Evolutionary conservation across 2,329 filamentous ascomycete species (phyloP).

Genomic region (Xylaria polymorpha): DNA sequence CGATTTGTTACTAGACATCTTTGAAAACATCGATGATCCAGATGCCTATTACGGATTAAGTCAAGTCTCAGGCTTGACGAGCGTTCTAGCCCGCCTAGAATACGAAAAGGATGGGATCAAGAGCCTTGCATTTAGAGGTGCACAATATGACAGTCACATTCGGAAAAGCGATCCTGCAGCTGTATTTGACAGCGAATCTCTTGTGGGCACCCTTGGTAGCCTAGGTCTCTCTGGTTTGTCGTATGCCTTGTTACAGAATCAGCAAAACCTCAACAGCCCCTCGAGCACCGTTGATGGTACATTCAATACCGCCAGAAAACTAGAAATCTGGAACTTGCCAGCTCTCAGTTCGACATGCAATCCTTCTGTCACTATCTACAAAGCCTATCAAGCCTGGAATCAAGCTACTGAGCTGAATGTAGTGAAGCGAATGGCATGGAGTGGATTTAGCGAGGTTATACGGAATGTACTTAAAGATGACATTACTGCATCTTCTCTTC

Average conservation of each 20-base stretch:
- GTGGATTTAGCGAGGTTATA: slow-evolving; percentile 72
- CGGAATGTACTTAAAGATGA: slow-evolving; percentile 62
- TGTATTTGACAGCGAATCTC: slow-evolving; percentile 70
- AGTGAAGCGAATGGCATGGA: slow-evolving; percentile 69
- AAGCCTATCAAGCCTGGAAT: slow-evolving; percentile 81
- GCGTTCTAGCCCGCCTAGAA: slow-evolving; percentile 83
- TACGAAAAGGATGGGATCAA: slow-evolving; percentile 90
- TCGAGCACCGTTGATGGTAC: slow-evolving; percentile 75
- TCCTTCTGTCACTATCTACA: slow-evolving; percentile 78
- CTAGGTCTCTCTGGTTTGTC: slow-evolving; percentile 89
- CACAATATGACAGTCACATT: slow-evolving; percentile 88
- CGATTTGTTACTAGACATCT: slow-evolving; percentile 82
- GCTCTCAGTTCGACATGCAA: slow-evolving; percentile 72
- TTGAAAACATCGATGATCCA: slow-evolving; percentile 92
- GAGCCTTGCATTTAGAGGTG: slow-evolving; percentile 89
- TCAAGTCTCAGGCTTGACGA: slow-evolving; percentile 79
- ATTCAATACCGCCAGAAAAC: slow-evolving; percentile 80
- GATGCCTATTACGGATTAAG: slow-evolving; percentile 95
- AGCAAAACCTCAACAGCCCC: slow-evolving; percentile 69
- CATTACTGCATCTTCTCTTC: slow-evolving; percentile 63
- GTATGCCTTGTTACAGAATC: slow-evolving; percentile 77
- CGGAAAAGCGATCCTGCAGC: slow-evolving; percentile 68
- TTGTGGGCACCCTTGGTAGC: slow-evolving; percentile 81
- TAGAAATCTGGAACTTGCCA: slow-evolving; percentile 93
- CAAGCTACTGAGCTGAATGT: slow-evolving; percentile 68